Conservation (phyloP, 345 rosid species). For the Lumnitzera littorea region DNA sequence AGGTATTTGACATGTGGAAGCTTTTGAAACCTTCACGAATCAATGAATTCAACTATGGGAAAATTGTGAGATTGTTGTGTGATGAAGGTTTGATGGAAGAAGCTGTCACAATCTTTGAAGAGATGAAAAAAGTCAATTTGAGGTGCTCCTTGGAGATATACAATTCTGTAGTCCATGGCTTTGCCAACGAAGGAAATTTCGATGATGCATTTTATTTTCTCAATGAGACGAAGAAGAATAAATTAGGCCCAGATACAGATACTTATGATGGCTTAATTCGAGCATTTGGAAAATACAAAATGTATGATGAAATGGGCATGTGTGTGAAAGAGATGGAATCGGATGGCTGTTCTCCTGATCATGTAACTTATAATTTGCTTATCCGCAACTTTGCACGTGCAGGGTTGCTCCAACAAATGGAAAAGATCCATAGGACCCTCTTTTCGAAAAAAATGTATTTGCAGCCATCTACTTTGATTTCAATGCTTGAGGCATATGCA, state of each 20-base stretch:
- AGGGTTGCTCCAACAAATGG: constrained; percentile 62
- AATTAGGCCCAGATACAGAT: constrained; percentile 27
- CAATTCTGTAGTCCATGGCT: constrained; percentile 47
- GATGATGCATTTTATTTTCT: constrained; percentile 39
- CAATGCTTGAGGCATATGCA: constrained; percentile 58
- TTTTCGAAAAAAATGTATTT: constrained; percentile 44
- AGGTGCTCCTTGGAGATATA: constrained; percentile 36
- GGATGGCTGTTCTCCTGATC: constrained; percentile 45
- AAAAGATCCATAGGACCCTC: constrained; percentile 28
- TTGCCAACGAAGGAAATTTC: constrained; percentile 37
- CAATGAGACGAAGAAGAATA: constrained; percentile 34
- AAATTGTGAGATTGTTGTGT: constrained; percentile 39
- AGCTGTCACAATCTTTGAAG: constrained; percentile 31
- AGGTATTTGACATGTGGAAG: constrained; percentile 71
- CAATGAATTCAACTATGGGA: constrained; percentile 43
- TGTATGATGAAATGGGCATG: constrained; percentile 54
- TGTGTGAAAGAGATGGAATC: constrained; percentile 54
- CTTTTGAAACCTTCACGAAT: constrained; percentile 32
- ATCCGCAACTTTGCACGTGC: constrained; percentile 45
- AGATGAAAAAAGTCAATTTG: constrained; percentile 35
- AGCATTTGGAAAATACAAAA: constrained; percentile 46
- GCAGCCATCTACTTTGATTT: constrained; percentile 38
- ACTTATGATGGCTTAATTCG: constrained; percentile 51
- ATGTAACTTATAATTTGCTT: constrained; percentile 56
- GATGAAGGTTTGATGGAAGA: constrained; percentile 38